A percentile compares a stretch with the other conserved stretches of the same genome.
Conservation (phyloP, 1,139 yeast species). For the Scheffersomyces segobiensis region DNA sequence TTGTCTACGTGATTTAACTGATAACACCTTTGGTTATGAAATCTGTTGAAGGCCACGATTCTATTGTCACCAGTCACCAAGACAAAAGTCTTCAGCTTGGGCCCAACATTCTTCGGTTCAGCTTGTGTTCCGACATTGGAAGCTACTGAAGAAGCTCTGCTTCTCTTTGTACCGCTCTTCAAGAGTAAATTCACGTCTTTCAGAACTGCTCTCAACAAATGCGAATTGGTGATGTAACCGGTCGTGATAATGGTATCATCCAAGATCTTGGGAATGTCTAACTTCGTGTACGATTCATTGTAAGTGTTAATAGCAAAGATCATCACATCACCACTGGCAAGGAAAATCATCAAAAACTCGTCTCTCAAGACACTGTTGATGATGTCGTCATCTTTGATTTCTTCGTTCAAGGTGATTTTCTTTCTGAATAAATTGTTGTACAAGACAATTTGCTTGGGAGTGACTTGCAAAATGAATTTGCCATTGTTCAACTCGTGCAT, state of each 20-base stretch:
- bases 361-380: slow-evolving; percentile 54
- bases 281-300: slow-evolving; percentile 34
- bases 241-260: slow-evolving; percentile 66
- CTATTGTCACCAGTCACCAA: slow-evolving; percentile 79
- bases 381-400: slow-evolving; percentile 48
- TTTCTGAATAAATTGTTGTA: slow-evolving; percentile 64
- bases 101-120: slow-evolving; percentile 17
- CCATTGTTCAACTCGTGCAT: slow-evolving; percentile 64
- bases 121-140: slow-evolving; percentile 11
- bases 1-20: slow-evolving; percentile 63
- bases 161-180: slow-evolving; percentile 33
- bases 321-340: slow-evolving; percentile 58
- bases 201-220: slow-evolving; percentile 42
- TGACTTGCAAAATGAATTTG: slow-evolving; percentile 70
- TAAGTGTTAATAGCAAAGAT: slow-evolving; percentile 46
- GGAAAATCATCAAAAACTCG: slow-evolving; percentile 52
- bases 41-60: slow-evolving; percentile 60
- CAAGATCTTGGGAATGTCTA: slow-evolving; percentile 52
- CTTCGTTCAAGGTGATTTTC: slow-evolving; percentile 34
- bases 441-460: slow-evolving; percentile 62
- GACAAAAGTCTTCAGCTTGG: slow-evolving; percentile 56
- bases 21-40: slow-evolving; percentile 65
- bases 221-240: slow-evolving; percentile 59
- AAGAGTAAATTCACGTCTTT: slow-evolving; percentile 37
- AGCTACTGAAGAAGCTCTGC: slow-evolving; percentile 14